Percentiles rank a stretch among this genome's conserved stretches.
phyloP scores from a whole-genome alignment of 2,329 filamentous ascomycete genomes.

The Cercospora zeae-maydis region DNA sequence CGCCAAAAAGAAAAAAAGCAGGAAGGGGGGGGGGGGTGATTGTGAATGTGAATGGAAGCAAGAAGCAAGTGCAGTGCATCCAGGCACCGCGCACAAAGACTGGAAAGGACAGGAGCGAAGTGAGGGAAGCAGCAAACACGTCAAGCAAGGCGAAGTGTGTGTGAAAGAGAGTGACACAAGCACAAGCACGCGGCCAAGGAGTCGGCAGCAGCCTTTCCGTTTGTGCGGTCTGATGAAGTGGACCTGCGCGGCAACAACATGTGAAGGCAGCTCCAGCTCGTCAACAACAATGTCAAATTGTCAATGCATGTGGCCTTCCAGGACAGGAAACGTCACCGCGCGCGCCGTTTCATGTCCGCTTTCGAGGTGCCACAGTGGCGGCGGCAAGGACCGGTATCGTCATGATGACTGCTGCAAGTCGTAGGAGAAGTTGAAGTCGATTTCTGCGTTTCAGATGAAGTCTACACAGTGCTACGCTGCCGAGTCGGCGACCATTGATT shows the following conservation, averaged over 20 bases:
- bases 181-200: neutral
- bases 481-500: neutral
- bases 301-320: too few relatives aligned
- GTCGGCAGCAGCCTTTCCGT: slow-evolving; percentile 6
- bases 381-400: neutral
- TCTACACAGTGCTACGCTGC: neutral
- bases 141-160: neutral
- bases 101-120: neutral
- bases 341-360: neutral
- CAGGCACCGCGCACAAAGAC: neutral
- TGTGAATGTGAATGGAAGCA: neutral
- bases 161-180: slow-evolving; percentile 2
- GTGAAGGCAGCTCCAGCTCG: neutral
- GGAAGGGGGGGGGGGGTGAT: neutral
- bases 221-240: too few relatives aligned
- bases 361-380: neutral
- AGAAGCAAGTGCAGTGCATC: neutral
- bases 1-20: neutral
- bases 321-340: neutral
- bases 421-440: neutral
- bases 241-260: neutral
- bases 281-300: too few relatives aligned
- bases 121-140: neutral
- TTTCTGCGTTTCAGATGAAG: neutral
- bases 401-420: neutral